Conservation (phyloP, 176 grass and related monocot species). For the Carex parvula region DNA sequence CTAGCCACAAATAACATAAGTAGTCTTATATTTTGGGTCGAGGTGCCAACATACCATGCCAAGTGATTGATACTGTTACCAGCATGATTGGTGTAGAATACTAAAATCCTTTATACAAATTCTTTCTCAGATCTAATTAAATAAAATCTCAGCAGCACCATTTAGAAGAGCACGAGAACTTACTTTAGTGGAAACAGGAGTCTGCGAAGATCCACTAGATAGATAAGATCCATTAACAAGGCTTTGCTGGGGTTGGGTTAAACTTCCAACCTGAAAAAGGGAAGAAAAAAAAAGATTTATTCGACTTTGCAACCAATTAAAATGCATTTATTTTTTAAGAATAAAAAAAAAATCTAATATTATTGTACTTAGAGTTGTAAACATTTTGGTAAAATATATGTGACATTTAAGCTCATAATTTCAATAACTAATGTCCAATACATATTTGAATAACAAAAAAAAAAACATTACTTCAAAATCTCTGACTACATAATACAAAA, state of each 20-base stretch:
- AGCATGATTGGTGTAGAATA: background rate
- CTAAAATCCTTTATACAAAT: too few species aligned
- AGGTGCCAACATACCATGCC: background rate
- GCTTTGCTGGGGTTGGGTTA: constrained; percentile 23
- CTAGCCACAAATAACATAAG: background rate
- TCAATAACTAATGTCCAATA: too few species aligned
- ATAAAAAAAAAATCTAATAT: background rate
- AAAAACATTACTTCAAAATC: too few species aligned
- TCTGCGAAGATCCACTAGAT: constrained; percentile 30
- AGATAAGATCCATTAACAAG: constrained; percentile 29
- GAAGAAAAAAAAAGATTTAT: background rate
- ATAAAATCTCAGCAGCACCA: background rate
- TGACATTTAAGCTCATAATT: too few species aligned
- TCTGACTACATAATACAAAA: too few species aligned
- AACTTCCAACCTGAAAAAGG: constrained; percentile 40
- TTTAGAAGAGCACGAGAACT: constrained; percentile 24
- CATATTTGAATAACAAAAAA: too few species aligned
- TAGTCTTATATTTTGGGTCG: background rate
- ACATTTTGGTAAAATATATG: too few species aligned
- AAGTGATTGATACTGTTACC: constrained; percentile 2
- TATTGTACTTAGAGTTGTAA: too few species aligned
- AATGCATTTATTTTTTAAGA: background rate
- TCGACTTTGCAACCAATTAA: background rate
- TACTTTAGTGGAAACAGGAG: constrained; percentile 52
- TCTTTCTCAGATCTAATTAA: background rate